phyloP scores from a whole-genome alignment of 139 green algal species.

The Coccomyxa sp. region DNA sequence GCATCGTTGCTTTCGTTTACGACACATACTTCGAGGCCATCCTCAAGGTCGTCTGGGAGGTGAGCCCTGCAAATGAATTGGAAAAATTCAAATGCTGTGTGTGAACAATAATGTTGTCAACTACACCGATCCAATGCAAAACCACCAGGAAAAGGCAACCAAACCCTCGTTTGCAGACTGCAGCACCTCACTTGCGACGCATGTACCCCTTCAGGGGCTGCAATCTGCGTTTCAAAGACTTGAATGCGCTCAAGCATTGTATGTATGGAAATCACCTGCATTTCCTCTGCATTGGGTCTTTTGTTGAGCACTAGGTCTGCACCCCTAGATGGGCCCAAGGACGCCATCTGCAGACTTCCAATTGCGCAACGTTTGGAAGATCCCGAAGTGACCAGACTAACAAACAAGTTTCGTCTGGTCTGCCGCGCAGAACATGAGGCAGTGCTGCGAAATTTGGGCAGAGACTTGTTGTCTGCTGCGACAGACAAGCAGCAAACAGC shows the following conservation, averaged over 20 bases:
- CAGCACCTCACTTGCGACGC: too few relatives aligned
- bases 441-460: too few relatives aligned
- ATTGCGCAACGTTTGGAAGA: too few relatives aligned
- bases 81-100: neutral
- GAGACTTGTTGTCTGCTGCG: too few relatives aligned
- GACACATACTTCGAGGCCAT: conserved; percentile 24
- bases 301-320: neutral
- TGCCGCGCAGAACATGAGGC: too few relatives aligned
- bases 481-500: too few relatives aligned
- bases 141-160: neutral
- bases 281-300: neutral
- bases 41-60: conserved; percentile 23
- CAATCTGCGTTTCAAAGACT: too few relatives aligned
- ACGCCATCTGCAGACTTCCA: neutral
- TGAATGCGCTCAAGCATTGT: too few relatives aligned
- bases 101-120: neutral
- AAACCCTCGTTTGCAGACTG: neutral
- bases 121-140: neutral
- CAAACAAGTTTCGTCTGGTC: too few relatives aligned
- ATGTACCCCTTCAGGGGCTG: too few relatives aligned
- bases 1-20: conserved; percentile 29
- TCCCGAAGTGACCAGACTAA: too few relatives aligned
- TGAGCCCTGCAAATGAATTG: neutral
- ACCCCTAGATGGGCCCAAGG: neutral
- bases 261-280: too few relatives aligned